A percentile compares a stretch with the other conserved stretches of the same genome.
phyloP scores from a whole-genome alignment of 2,329 filamentous ascomycete species.

The Aureobasidium sp. region DNA sequence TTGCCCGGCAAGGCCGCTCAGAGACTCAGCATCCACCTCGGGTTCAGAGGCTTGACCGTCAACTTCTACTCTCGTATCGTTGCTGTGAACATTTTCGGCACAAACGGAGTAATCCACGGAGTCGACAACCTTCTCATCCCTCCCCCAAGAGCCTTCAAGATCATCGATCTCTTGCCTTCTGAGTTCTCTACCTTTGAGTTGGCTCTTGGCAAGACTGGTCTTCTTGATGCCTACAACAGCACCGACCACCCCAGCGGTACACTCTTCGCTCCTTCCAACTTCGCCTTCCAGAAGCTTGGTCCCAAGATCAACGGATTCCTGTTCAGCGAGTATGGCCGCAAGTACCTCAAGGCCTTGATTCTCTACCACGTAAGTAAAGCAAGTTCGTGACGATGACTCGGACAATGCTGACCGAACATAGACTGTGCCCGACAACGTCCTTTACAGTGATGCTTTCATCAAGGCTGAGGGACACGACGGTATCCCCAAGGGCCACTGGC shows the following conservation, averaged over 20 bases:
- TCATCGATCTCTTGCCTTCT: conserved; percentile 59
- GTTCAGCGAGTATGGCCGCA: conserved; percentile 66
- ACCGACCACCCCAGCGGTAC: conserved; percentile 59
- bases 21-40: conserved; percentile 62
- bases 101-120: conserved; percentile 76
- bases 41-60: conserved; percentile 57
- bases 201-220: conserved; percentile 66
- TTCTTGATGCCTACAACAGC: conserved; percentile 54
- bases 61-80: conserved; percentile 73
- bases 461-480: conserved; percentile 23
- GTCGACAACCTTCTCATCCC: conserved; percentile 70
- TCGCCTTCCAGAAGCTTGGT: conserved; percentile 71
- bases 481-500: conserved; percentile 47
- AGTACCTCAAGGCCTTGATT: conserved; percentile 65
- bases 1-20: conserved; percentile 60
- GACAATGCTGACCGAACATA: not conserved
- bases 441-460: conserved; percentile 82
- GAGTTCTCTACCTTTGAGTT: conserved; percentile 74
- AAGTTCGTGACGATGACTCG: not conserved
- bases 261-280: conserved; percentile 74
- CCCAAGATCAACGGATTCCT: conserved; percentile 71
- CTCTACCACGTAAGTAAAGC: conserved; percentile 8
- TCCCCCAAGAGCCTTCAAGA: conserved; percentile 57
- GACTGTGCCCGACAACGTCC: conserved; percentile 62
- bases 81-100: conserved; percentile 61